These are phyloP conservation scores for Carallia brachiata DNA, from an alignment of 345 rosid genomes.

Conservation along the genomic window DNA sequence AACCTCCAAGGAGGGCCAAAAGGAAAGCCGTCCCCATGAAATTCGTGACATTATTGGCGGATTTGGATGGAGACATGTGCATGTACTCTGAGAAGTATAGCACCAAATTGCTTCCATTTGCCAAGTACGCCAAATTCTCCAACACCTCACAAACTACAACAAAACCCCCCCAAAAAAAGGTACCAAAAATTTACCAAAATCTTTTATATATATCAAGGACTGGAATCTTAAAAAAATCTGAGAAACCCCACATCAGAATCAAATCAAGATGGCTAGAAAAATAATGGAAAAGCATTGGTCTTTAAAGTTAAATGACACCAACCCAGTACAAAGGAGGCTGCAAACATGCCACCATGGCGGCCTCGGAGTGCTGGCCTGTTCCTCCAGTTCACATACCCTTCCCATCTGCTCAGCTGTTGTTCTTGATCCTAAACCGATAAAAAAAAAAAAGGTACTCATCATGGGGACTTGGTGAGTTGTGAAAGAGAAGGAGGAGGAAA, in stretches of 20 bases:
- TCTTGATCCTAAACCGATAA: conserved; percentile 45
- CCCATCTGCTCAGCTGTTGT: conserved; percentile 42
- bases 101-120: conserved; percentile 86
- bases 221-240: no score
- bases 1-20: conserved; percentile 78
- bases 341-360: conserved; percentile 73
- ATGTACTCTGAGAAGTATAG: conserved; percentile 50
- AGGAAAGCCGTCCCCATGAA: conserved; percentile 91
- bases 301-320: neutral
- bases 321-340: conserved; percentile 71
- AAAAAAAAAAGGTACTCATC: neutral
- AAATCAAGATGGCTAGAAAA: conserved; percentile 4
- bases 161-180: neutral
- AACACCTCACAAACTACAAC: conserved; percentile 67
- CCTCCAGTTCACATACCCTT: conserved; percentile 82
- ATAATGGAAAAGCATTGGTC: no score
- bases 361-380: conserved; percentile 56
- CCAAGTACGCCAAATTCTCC: conserved; percentile 84
- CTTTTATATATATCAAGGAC: neutral
- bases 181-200: neutral
- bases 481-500: conserved; percentile 6
- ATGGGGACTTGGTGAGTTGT: neutral
- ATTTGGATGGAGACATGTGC: conserved; percentile 68
- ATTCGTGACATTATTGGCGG: conserved; percentile 71
- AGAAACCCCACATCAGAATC: neutral